Evolutionary conservation across 2,329 filamentous ascomycete species (phyloP).

Genomic region (Aureobasidium sp.): DNA sequence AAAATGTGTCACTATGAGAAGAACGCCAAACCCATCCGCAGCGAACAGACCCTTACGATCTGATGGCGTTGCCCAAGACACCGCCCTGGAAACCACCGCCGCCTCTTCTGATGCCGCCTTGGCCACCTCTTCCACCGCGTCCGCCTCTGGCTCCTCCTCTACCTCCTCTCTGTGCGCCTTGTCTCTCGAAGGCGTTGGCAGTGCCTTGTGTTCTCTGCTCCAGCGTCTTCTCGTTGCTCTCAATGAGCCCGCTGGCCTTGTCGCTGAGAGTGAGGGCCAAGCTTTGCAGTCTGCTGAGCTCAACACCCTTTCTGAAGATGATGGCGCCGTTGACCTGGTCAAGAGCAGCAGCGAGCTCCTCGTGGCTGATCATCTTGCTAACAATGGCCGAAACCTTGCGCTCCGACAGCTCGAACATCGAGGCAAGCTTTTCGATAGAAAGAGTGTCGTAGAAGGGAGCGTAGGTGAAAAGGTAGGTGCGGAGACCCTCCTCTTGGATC

Average conservation of each 20-base stretch:
- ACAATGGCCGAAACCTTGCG: constrained; percentile 92
- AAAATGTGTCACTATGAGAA: constrained; percentile 10
- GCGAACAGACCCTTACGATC: constrained; percentile 32
- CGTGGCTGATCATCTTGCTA: constrained; percentile 99
- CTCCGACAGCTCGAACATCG: constrained; percentile 90
- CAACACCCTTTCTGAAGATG: constrained; percentile 99
- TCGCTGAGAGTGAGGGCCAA: constrained; percentile 89
- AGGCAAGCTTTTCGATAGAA: constrained; percentile 72
- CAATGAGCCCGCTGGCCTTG: constrained; percentile 92
- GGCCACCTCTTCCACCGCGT: constrained; percentile 49
- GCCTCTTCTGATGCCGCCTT: constrained; percentile 60
- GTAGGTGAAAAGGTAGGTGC: constrained; percentile 98
- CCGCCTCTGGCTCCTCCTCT: constrained; percentile 55
- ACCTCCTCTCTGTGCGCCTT: constrained; percentile 68
- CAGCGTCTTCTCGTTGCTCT: constrained; percentile 93
- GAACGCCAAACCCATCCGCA: constrained; percentile 12
- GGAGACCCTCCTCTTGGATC: constrained; percentile 96
- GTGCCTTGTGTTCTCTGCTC: constrained; percentile 97
- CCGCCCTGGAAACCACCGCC: constrained; percentile 78
- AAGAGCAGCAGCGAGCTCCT: constrained; percentile 90
- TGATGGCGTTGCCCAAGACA: constrained; percentile 57
- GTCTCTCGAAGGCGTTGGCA: constrained; percentile 88
- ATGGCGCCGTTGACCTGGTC: constrained; percentile 97
- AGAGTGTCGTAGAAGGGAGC: constrained; percentile 98
- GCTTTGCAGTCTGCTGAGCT: constrained; percentile 91